Conservation (phyloP, 768 basidiomycete genomes). For the Nidularia pulvinata region DNA sequence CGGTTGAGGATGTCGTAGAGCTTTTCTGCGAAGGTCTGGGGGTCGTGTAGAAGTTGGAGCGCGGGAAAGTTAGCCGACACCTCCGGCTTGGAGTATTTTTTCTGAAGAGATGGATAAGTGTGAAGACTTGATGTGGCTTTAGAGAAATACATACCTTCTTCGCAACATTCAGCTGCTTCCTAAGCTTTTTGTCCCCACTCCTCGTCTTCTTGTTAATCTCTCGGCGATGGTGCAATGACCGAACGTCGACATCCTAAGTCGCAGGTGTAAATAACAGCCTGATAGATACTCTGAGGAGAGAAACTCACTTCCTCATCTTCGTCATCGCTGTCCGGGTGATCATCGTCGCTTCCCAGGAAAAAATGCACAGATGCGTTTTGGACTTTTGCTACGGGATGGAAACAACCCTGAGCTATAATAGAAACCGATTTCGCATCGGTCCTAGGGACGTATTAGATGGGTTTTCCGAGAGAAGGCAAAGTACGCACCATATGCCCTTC, state of each 20-base stretch:
- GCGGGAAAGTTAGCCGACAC: conserved; percentile 82
- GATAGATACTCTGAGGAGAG: not conserved
- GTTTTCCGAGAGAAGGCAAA: not conserved
- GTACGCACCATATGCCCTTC: conserved; percentile 80
- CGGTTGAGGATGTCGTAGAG: conserved; percentile 82
- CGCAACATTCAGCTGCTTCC: conserved; percentile 69
- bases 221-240: conserved; percentile 79
- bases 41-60: conserved; percentile 90
- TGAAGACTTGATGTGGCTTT: not conserved
- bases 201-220: conserved; percentile 93
- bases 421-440: conserved; percentile 91
- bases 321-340: conserved; percentile 69
- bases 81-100: conserved; percentile 25
- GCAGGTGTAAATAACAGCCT: conserved; percentile 7
- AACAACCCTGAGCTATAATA: conserved; percentile 89
- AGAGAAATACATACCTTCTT: conserved; percentile 54
- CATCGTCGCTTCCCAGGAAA: conserved; percentile 90
- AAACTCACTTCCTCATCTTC: conserved; percentile 51
- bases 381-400: conserved; percentile 93
- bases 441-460: conserved; percentile 38
- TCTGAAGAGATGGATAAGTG: conserved; percentile 18
- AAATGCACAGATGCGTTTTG: conserved; percentile 95
- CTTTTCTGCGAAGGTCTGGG: conserved; percentile 94
- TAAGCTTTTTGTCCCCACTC: conserved; percentile 79
- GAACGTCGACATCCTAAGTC: conserved; percentile 61